Evolutionary conservation across 2,329 filamentous ascomycete species (phyloP), one percentile per base, ranked within the genome.

Genomic region (Colletotrichum musae): DNA sequence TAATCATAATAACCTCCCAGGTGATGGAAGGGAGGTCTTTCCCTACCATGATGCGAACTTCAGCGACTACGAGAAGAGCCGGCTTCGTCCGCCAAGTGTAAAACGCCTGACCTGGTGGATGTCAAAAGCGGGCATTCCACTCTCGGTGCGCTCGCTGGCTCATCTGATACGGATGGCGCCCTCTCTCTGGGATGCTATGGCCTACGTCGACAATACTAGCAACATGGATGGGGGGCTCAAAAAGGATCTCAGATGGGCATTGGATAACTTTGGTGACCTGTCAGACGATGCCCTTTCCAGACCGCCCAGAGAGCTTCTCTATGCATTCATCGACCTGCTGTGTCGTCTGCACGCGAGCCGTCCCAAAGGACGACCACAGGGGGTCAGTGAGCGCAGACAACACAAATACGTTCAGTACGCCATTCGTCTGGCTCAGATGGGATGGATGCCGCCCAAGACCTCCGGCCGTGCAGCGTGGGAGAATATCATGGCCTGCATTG

Each of bases 31-130:
- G 24, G 73, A 75, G 43, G 88, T 64, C 77, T 81, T 71, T 70
- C 76, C 18, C 75, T 76, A 6, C 70, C 76, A 58, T 68, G 77
- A 47, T 74, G 80, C 82, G 77, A 93, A 85, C 77, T 86, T 85
- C 74, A 92, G 84, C 68, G 86, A 90, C n/a, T 88, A 90, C 63
- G 92, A 93, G 66, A 88, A 88, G 72, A 86, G 89, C 47, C 84
- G 88, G n/a, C 80, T 89, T 51, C 81, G 84, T 15, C 88, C 92
- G 1, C 92, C 92, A 2, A 85, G 82, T 1, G 79, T 90, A 12
- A 79, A 84, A 5, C 82, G 87, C 58, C 81, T 95, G 4, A 92
- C 91, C 68, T 75, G 83, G 12, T 81, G 84, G 50, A 92, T 94
- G 88, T 75, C 80, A 13, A 75, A 75, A 1, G 80, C 82, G 2